Percentiles rank a stretch among this genome's conserved stretches.
phyloP scores from a whole-genome alignment of 805 yeast genomes.

The Kockiozyma suomiensis region DNA sequence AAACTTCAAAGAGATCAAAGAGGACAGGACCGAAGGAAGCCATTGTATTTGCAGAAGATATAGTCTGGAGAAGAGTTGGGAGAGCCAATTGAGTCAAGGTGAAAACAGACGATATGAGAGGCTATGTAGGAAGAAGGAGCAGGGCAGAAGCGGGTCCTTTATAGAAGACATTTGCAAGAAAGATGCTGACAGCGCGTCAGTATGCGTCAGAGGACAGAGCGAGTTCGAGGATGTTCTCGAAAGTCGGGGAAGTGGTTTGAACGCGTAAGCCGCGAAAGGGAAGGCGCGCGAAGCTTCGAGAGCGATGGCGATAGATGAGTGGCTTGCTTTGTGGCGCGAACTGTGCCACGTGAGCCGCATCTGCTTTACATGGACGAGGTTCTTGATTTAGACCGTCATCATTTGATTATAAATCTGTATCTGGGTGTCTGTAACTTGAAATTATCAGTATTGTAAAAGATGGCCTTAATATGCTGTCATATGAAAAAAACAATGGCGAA shows the following conservation, averaged over 20 bases:
- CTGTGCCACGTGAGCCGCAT: neutral
- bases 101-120: neutral
- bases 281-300: constrained; percentile 17
- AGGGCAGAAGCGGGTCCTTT: neutral
- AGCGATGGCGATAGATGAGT: neutral
- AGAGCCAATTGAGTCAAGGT: neutral
- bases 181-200: neutral
- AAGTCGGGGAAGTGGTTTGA: neutral
- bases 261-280: constrained; percentile 7
- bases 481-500: too few species aligned
- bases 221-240: constrained; percentile 6
- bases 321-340: neutral
- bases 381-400: too few species aligned
- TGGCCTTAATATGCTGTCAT: too few species aligned
- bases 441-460: neutral
- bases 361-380: too few species aligned
- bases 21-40: constrained; percentile 12
- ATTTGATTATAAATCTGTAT: neutral
- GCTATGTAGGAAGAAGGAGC: neutral
- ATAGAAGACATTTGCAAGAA: neutral
- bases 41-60: constrained; percentile 3
- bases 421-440: neutral
- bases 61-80: neutral
- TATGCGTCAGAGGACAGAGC: neutral
- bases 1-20: constrained; percentile 17